Conservation (phyloP, 1,284 basidiomycete species). For the Sutorius eximius region DNA sequence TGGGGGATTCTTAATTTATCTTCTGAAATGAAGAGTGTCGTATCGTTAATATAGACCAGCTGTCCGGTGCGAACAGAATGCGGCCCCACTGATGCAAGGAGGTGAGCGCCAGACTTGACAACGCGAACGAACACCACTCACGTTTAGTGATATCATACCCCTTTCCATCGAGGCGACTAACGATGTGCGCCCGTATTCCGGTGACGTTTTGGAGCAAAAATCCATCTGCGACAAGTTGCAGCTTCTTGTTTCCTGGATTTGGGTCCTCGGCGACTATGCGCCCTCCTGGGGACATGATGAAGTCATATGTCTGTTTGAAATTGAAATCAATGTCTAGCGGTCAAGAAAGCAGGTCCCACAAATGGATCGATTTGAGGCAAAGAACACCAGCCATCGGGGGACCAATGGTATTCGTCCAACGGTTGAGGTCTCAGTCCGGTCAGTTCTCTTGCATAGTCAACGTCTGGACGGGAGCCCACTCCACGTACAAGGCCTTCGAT, state of each 20-base stretch:
- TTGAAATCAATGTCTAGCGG: conserved; percentile 3
- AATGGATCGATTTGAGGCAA: conserved; percentile 68
- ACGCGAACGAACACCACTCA: conserved; percentile 40
- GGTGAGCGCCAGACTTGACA: conserved; percentile 9
- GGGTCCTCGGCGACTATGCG: conserved; percentile 61
- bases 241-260: conserved; percentile 65
- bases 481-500: conserved; percentile 56
- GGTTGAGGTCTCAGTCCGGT: conserved; percentile 52
- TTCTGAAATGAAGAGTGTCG: conserved; percentile 48
- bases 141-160: conserved; percentile 85
- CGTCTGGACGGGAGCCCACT: conserved; percentile 68
- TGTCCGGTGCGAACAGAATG: conserved; percentile 80
- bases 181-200: conserved; percentile 74
- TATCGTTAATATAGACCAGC: conserved; percentile 78
- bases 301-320: conserved; percentile 65
- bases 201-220: conserved; percentile 75
- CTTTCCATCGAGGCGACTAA: conserved; percentile 76
- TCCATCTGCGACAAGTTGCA: conserved; percentile 64
- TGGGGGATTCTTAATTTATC: conserved; percentile 34
- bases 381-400: conserved; percentile 70
- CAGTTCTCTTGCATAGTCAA: conserved; percentile 75
- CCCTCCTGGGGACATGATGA: conserved; percentile 66
- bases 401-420: conserved; percentile 60
- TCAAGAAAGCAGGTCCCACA: conserved; percentile 45
- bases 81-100: conserved; percentile 64